phyloP scores from a whole-genome alignment of 345 rosid genomes.

The Gossypium herbaceum region DNA sequence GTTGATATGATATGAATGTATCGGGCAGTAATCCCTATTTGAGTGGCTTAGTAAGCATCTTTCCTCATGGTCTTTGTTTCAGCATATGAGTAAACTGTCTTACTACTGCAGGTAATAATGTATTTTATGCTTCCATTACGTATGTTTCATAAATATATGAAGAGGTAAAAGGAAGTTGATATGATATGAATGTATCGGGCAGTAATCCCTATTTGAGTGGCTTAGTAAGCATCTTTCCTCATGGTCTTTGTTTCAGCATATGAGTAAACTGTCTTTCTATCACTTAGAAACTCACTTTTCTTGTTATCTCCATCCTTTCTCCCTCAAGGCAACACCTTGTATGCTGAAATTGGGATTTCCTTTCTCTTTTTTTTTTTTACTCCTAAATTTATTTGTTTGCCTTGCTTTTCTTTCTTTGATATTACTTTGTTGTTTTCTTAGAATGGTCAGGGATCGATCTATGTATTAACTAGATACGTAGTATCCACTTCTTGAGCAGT shows the following conservation, averaged over 20 bases:
- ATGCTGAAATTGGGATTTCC: neutral
- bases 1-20: neutral
- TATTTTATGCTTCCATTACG: neutral
- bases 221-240: neutral
- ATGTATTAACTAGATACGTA: neutral
- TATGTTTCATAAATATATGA: slow-evolving; percentile 2
- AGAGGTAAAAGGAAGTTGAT: neutral
- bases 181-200: neutral
- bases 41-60: neutral
- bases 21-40: neutral
- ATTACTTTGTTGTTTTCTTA: neutral
- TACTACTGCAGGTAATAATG: slow-evolving; percentile 65
- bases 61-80: neutral
- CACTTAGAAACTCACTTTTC: neutral
- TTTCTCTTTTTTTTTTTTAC: neutral
- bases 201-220: neutral
- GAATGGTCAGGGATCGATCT: neutral
- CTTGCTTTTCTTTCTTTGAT: neutral
- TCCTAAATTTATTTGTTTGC: neutral
- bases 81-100: neutral
- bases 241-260: neutral
- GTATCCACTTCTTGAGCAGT: neutral
- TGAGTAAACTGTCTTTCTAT: neutral
- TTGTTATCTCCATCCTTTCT: neutral
- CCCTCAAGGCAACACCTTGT: neutral